Evolutionary conservation across 2,329 filamentous ascomycete genomes (phyloP).

Genomic region (Lecanosticta acicola): DNA sequence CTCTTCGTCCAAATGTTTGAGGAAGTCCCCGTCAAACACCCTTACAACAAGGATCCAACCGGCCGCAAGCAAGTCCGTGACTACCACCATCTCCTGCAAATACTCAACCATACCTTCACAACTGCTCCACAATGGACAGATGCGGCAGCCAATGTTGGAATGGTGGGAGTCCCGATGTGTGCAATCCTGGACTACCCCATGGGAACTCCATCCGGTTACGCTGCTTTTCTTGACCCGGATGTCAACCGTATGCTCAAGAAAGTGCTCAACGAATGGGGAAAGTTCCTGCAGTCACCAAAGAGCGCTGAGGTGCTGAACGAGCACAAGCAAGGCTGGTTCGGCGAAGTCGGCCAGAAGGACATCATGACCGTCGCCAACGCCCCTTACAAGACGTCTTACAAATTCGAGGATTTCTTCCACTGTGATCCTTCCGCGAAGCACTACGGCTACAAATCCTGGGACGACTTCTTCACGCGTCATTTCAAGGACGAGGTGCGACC

Average conservation of each 20-base stretch:
- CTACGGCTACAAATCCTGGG: constrained; percentile 62
- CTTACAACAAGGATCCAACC: constrained; percentile 57
- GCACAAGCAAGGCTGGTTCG: constrained; percentile 38
- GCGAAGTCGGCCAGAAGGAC: constrained; percentile 35
- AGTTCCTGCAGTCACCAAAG: constrained; percentile 32
- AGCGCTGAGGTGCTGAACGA: constrained; percentile 37
- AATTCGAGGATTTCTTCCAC: constrained; percentile 51
- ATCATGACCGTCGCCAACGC: constrained; percentile 32
- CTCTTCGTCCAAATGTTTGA: constrained; percentile 58
- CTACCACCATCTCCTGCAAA: constrained; percentile 60
- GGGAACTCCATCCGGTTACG: constrained; percentile 50
- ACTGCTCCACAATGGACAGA: constrained; percentile 40
- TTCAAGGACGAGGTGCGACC: constrained; percentile 55
- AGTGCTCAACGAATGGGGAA: constrained; percentile 47
- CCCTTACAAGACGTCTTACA: constrained; percentile 22
- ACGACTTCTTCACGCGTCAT: constrained; percentile 62
- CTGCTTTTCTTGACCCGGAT: constrained; percentile 49
- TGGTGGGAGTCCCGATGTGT: constrained; percentile 54
- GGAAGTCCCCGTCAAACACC: constrained; percentile 56
- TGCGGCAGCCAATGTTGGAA: constrained; percentile 34
- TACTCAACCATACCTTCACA: constrained; percentile 55
- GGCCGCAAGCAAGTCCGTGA: constrained; percentile 59
- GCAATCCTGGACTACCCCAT: constrained; percentile 57
- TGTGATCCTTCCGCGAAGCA: constrained; percentile 53
- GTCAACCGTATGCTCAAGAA: constrained; percentile 51